Evolutionary conservation across 108 stramenopile genomes (phyloP), one percentile per base, ranked within the genome.

Genomic region (Nitzschia putrida): DNA sequence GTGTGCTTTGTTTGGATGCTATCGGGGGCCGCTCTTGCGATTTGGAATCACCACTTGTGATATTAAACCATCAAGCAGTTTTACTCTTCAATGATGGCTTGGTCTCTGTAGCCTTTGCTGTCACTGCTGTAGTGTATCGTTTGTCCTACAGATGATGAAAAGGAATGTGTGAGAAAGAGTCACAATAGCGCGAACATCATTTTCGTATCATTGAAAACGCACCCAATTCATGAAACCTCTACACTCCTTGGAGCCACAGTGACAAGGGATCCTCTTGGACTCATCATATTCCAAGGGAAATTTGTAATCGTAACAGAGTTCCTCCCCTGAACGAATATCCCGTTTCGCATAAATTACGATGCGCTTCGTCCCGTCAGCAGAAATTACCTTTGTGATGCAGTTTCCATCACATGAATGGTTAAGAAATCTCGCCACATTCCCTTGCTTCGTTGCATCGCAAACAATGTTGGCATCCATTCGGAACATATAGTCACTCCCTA

Each of bases 291-390:
- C 92, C n/a, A 87, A 55, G 9, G 83, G 80, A 60, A 99, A 99
- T 68, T 97, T 97, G 85, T 99, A 99, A 77, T 99, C 97, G 69
- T 99, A 99, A 51, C 85, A 89, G 26, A 99, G 85, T 82, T 99
- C 98, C 80, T 97, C 95, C 24, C 98, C 98, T 20, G 78, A 68
- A 18, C 45, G 34, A 40, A 99, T 94, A 53, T 88, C 78, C 59
- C 88, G 84, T 83, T 93, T 92, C 13, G 98, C 92, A 66, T 95
- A 97, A 44, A 99, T 89, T 13, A 94, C 94, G 43, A 96, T 88
- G 43, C 88, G 80, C 73, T 89, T 88, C 41, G 59, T 76, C 20
- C 87, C 87, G 55, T 89, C 83, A 11, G 87, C 59, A 8, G 84
- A 84, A 45, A 93, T 89, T 14, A 90, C 88, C 61, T 91, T 88